These are phyloP conservation scores for Neurospora pannonica DNA, from an alignment of 495 filamentous ascomycete genomes.

Conservation along the genomic window DNA sequence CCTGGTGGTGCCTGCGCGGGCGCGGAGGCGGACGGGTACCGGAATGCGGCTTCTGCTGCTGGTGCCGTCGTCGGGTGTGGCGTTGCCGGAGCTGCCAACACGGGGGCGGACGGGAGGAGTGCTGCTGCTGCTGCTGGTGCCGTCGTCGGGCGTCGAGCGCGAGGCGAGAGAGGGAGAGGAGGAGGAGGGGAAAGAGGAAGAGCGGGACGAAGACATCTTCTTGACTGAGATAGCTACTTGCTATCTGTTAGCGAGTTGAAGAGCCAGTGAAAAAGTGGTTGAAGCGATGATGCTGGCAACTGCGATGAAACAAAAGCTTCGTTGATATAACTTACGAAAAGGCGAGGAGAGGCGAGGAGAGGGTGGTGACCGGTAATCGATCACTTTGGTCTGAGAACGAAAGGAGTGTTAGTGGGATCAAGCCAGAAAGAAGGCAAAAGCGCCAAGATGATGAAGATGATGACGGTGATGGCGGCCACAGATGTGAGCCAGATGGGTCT, in stretches of 20 bases:
- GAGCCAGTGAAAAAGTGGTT: neutral
- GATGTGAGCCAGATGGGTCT: neutral
- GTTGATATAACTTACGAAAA: neutral
- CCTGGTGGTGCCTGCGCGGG: neutral
- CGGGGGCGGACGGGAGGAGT: neutral
- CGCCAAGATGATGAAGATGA: neutral
- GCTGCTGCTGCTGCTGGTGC: neutral
- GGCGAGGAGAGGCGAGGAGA: neutral
- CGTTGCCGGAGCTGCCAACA: neutral
- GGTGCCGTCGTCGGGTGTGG: neutral
- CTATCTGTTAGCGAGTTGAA: neutral
- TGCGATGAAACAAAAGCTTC: neutral
- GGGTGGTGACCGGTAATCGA: neutral
- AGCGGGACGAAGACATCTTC: neutral
- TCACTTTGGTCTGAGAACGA: neutral
- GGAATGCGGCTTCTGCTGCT: neutral
- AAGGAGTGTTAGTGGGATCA: neutral
- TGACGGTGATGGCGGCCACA: neutral
- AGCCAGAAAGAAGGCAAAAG: neutral
- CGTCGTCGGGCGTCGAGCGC: neutral
- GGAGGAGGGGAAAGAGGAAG: neutral
- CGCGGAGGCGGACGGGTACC: neutral
- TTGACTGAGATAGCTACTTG: neutral
- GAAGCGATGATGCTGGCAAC: neutral
- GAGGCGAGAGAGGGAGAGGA: neutral